Percentiles rank a stretch among this genome's conserved stretches.
phyloP scores from a whole-genome alignment of 129 eudicot species.

The Cynara cardunculus region DNA sequence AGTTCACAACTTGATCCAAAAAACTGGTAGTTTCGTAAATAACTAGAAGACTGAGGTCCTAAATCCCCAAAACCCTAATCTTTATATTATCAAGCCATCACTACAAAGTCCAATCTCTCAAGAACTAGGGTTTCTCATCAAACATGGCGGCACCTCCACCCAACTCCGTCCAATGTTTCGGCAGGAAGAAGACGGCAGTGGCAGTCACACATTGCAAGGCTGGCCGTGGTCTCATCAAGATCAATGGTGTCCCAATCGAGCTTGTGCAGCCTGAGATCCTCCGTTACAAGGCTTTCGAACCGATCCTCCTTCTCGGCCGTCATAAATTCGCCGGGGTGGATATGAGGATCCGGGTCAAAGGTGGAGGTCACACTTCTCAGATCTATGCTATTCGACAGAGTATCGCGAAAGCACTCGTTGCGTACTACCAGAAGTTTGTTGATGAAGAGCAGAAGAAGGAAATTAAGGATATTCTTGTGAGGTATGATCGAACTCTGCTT shows the following conservation, averaged over 20 bases:
- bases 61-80: slow-evolving; percentile 14
- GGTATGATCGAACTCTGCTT: slow-evolving; percentile 49
- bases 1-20: not conserved
- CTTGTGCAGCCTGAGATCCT: slow-evolving; percentile 51
- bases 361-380: slow-evolving; percentile 55
- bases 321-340: slow-evolving; percentile 48
- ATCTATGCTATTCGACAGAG: slow-evolving; percentile 54
- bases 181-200: slow-evolving; percentile 53
- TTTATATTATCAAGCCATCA: not conserved
- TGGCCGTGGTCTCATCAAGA: slow-evolving; percentile 42
- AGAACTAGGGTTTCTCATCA: not conserved
- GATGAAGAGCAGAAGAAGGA: slow-evolving; percentile 55
- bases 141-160: slow-evolving; percentile 37
- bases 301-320: slow-evolving; percentile 47
- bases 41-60: not conserved
- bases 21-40: not conserved
- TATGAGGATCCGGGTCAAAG: slow-evolving; percentile 51
- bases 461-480: slow-evolving; percentile 45
- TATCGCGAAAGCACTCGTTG: slow-evolving; percentile 44
- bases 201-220: slow-evolving; percentile 58
- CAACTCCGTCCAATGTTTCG: slow-evolving; percentile 52
- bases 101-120: not conserved
- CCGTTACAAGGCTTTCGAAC: slow-evolving; percentile 55
- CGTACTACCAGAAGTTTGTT: slow-evolving; percentile 47
- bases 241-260: slow-evolving; percentile 55